Evolutionary conservation across 164 flowering plant species (phyloP), one percentile per base, ranked within the genome.

Genomic region (Dillenia suffruticosa): DNA sequence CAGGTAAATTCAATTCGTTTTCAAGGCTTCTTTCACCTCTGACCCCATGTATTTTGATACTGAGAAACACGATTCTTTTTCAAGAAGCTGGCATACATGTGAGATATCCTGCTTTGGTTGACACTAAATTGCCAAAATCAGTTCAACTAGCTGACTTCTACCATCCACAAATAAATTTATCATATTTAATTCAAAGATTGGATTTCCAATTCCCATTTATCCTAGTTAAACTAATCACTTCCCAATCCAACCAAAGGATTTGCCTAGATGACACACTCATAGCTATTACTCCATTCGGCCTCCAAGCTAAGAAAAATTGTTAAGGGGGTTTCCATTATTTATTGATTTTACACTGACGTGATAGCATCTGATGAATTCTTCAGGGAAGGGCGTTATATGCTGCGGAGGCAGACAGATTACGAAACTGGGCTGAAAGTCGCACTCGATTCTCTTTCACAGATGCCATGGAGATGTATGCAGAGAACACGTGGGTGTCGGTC

Each of bases 391-490:
- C 98, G 67, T 68, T 94, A 43, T 94, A 91, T 69, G 91, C 98
- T 43, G 91, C 98, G n/a, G 98, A 94, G 76, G 98, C 98, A 54
- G 98, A 94, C 68, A 64, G 98, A 44, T 76, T 94, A 9, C 84
- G 98, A 0, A 89, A 91, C 77, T 94, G 98, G 98, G 98, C 98
- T 9, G 97, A 94, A 70, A 81, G 86, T 77, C 90, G 97, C 9
- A 76, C 99, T 3, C 80, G 83, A 46, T 86, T 94, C 66, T 94
- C 96, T 17, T 83, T 91, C 74, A 91, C 99, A n/a, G 99, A 94
- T 77, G 99, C 97, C 44, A 94, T 94, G 93, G 99, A 91, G 73
- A 91, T 89, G 93, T 89, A 94, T 73, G 86, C 93, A 9, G 99
- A 94, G 68, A 85, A 81, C 75, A 88, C 97, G 2, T 94, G 97